Conservation (phyloP, 2,329 filamentous ascomycete species). For the Cercospora sp. region DNA sequence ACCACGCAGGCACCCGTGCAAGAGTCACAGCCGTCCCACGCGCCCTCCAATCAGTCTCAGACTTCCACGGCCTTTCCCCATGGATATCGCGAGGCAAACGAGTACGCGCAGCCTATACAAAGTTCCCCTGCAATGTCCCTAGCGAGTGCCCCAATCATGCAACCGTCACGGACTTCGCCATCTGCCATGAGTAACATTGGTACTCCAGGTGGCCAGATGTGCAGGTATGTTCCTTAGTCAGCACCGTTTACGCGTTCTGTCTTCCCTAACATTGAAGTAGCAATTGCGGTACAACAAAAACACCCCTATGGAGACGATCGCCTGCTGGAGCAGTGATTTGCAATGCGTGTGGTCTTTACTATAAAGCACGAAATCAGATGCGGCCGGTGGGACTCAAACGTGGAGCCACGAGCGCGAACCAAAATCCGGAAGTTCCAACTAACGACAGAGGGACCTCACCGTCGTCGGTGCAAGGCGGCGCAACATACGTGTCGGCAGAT, state of each 20-base stretch:
- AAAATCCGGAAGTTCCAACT: constrained; percentile 38
- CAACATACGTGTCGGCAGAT: constrained; percentile 76
- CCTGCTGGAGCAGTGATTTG: constrained; percentile 93
- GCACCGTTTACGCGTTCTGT: not conserved
- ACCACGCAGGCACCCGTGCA: constrained; percentile 19
- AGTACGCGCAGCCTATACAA: not conserved
- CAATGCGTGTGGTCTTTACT: constrained; percentile 93
- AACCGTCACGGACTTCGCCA: constrained; percentile 19
- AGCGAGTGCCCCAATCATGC: constrained; percentile 9
- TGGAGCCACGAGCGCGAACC: constrained; percentile 50
- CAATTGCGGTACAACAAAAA: constrained; percentile 92
- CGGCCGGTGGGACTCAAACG: constrained; percentile 89
- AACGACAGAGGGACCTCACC: constrained; percentile 45
- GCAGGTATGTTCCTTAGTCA: constrained; percentile 58
- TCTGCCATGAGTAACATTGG: constrained; percentile 10
- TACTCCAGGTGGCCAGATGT: constrained; percentile 58
- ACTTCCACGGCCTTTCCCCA: not conserved
- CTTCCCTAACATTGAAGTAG: constrained; percentile 50
- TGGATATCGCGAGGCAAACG: constrained; percentile 10
- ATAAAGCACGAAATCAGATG: constrained; percentile 88
- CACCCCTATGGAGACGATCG: constrained; percentile 90
- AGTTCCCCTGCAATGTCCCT: not conserved
- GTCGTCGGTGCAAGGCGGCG: constrained; percentile 42
- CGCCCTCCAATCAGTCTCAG: constrained; percentile 14
- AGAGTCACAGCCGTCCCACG: constrained; percentile 19